Evolutionary conservation across 106 monocot species (phyloP), one percentile per base, ranked within the genome.

Genomic region (Amphibolis antarctica): DNA sequence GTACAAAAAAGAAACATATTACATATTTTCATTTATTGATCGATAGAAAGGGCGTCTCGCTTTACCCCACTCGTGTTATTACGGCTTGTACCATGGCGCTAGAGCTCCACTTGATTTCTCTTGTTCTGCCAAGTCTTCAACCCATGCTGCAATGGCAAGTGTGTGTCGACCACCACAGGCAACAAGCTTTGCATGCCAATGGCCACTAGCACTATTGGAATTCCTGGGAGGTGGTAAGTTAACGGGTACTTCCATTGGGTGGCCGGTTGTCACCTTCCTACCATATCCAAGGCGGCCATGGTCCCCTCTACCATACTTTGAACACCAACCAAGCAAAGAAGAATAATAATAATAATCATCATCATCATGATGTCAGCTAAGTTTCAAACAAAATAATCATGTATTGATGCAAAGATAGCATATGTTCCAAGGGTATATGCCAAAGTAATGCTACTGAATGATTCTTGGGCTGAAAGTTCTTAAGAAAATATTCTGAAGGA

Each of bases 111-210:
- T 15, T 44, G 20, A 53, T 45, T 60, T 19, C 13, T 67, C 24
- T 55, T 36, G 18, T 1, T 19, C 68, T 10, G 15, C 69, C 10
- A 18, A 31, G 52, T 64, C 44, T n/a, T 47, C 58, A 46, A 68
- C 64, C 92, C 86, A 84, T 26, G 54, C 57, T 1, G 88, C 89
- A 53, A 96, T 83, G 26, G 96, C 89, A 19, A 98, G 74, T 13
- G 90, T 91, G 63, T 98, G 98, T 15, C 98, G 86, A 72, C 25
- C 80, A 79, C 57, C 98, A 77, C 27, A 99, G 70, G 61, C 98
- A 10, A 77, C 66, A 20, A 46, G 28, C 7, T 46, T 44, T 19
- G 52, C 64, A 45, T 57, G 44, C 77, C 69, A 75, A 21, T 46
- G 54, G 1, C 75, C 69, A 12, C 28, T 20, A 0, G 46, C 21